Evolutionary conservation across 768 basidiomycete species (phyloP), one percentile per base, ranked within the genome.

Genomic region (Lenzites betulinus): DNA sequence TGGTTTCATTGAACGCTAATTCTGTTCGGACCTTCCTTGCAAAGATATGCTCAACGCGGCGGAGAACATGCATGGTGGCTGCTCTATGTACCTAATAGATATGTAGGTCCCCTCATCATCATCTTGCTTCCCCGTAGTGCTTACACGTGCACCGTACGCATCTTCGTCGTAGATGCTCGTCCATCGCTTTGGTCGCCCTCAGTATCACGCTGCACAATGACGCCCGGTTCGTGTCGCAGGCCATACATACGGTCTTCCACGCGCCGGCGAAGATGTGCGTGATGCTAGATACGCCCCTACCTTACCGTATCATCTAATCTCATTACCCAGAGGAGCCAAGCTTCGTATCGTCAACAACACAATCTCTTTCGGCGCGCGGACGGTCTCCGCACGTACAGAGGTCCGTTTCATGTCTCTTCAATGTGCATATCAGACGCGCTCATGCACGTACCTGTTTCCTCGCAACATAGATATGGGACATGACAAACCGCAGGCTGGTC

Each of bases 1-100:
- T n/a, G n/a, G n/a, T n/a, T n/a, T n/a, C 2, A 7, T 13, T 16
- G 26, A 12, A 22, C n/a, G 11, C 18, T 49, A 18, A 49, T 16
- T 22, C 18, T 26, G 25, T 9, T 23, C 7, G 51, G 41, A 16
- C 30, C 30, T 30, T 39, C 54, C 5, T 2, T n/a, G n/a, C n/a
- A 25, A 28, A 65, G 64, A 62, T 23, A 65, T 65, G 64, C 42
- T 55, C 28, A 65, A 65, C 30, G 16, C 50, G 7, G 43, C 22
- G 9, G 36, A 41, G 23, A 62, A 36, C 16, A 36, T 65, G 50
- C 64, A 65, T 28, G 64, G 64, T 18, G 64, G 60, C 11, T 65
- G 64, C 36, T 18, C 51, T 22, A 59, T 62, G 25, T 62, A 41
- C 26, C 36, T 62, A 15, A 46, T 65, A 36, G 64, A 65, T 26